Conservation (phyloP, 2,329 filamentous ascomycete species). For the Claviceps purpurea region DNA sequence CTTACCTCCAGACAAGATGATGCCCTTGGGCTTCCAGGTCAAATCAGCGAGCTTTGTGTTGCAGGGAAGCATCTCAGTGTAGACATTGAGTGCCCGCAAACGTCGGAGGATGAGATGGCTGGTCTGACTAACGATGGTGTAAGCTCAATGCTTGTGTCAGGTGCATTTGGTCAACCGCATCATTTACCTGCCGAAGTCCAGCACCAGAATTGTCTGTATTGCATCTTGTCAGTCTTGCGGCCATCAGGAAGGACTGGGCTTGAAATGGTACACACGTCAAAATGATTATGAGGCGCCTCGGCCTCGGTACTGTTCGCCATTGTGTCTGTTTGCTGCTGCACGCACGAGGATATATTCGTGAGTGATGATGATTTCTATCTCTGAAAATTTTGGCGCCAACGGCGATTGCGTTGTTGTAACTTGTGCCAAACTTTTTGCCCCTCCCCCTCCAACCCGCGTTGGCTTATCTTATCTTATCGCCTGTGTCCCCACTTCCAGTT, state of each 20-base stretch:
- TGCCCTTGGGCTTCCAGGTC: slow-evolving; percentile 65
- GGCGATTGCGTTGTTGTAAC: not conserved
- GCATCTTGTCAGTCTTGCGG: not conserved
- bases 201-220: slow-evolving; percentile 49
- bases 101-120: slow-evolving; percentile 61
- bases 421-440: not conserved
- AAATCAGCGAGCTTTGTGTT: slow-evolving; percentile 69
- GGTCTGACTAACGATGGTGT: slow-evolving; percentile 22
- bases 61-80: slow-evolving; percentile 78
- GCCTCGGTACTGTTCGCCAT: slow-evolving; percentile 3
- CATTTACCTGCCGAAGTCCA: slow-evolving; percentile 42
- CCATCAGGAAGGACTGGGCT: not conserved
- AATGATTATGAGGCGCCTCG: slow-evolving; percentile 8
- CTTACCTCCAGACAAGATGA: slow-evolving; percentile 42
- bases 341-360: not conserved
- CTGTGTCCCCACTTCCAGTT: too few species aligned
- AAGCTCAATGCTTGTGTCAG: not conserved
- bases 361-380: not conserved
- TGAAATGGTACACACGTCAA: slow-evolving; percentile 2
- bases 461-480: not conserved
- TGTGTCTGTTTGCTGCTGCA: not conserved
- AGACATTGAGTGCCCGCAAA: slow-evolving; percentile 44
- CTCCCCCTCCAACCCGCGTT: not conserved
- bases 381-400: not conserved
- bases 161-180: not conserved